These are phyloP conservation scores for Fusarium pseudograminearum DNA, from an alignment of 2,329 filamentous ascomycete genomes.

Conservation along the genomic window DNA sequence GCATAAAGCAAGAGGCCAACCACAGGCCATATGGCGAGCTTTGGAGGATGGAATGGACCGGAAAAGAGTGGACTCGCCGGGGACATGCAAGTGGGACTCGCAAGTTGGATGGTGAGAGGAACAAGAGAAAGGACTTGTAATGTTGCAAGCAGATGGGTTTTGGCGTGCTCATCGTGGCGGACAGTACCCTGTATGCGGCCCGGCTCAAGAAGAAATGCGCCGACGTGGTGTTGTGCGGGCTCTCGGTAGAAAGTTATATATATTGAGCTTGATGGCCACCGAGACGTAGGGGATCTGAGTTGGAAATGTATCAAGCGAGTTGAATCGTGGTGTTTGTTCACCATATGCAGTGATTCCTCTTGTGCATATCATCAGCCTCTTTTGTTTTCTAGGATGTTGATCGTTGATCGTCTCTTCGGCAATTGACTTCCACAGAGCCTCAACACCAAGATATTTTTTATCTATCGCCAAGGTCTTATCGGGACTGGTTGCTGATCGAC, in stretches of 20 bases:
- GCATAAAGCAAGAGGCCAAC: slow-evolving; percentile 26
- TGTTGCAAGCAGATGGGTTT: slow-evolving; percentile 33
- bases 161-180: slow-evolving; percentile 38
- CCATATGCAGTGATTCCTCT: background rate
- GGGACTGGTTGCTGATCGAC: slow-evolving; percentile 16
- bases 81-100: slow-evolving; percentile 29
- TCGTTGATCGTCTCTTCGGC: slow-evolving; percentile 23
- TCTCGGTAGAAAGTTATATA: slow-evolving; percentile 33
- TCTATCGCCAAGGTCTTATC: slow-evolving; percentile 23
- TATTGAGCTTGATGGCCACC: slow-evolving; percentile 33
- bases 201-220: slow-evolving; percentile 36
- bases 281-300: background rate
- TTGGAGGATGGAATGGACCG: slow-evolving; percentile 21
- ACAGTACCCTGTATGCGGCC: slow-evolving; percentile 37
- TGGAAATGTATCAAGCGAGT: background rate
- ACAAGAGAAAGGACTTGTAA: slow-evolving; percentile 21
- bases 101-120: slow-evolving; percentile 25
- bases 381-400: slow-evolving; percentile 8
- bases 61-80: slow-evolving; percentile 42
- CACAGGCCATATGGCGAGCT: slow-evolving; percentile 25
- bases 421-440: slow-evolving; percentile 40
- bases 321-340: slow-evolving; percentile 17
- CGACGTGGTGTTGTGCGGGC: slow-evolving; percentile 30
- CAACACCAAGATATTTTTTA: slow-evolving; percentile 20
- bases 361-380: background rate